Conservation (phyloP, 2,329 filamentous ascomycete genomes). For the Lachnellula willkommii region DNA sequence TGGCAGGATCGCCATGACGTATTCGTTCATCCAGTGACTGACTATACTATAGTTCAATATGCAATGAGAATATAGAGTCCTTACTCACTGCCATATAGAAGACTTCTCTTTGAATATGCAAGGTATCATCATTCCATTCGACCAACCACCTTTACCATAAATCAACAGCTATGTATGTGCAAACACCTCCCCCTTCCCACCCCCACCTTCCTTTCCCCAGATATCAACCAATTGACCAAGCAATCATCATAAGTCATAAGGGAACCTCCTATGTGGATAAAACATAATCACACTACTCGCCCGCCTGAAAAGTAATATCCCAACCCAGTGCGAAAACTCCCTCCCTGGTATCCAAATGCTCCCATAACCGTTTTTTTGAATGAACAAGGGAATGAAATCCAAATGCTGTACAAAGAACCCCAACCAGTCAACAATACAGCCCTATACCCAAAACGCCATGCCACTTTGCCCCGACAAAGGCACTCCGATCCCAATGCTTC, state of each 20-base stretch:
- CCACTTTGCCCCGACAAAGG: neutral
- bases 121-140: neutral
- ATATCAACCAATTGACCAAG: neutral
- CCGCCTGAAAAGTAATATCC: neutral
- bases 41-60: too few relatives aligned
- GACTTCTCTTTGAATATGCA: too few relatives aligned
- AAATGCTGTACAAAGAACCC: neutral
- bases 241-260: neutral
- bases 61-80: too few relatives aligned
- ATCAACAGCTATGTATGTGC: neutral
- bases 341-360: neutral
- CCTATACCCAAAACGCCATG: slow-evolving; percentile 2
- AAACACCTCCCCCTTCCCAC: neutral
- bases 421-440: neutral
- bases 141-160: neutral
- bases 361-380: neutral
- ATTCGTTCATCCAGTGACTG: too few relatives aligned
- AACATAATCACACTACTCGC: neutral
- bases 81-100: too few relatives aligned
- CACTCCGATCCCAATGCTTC: neutral
- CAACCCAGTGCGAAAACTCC: neutral
- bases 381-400: neutral
- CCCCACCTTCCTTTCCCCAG: neutral
- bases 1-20: too few relatives aligned
- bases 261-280: neutral